These are phyloP conservation scores for Camellia sinensis DNA, from an alignment of 148 eudicot genomes.

Conservation along the genomic window DNA sequence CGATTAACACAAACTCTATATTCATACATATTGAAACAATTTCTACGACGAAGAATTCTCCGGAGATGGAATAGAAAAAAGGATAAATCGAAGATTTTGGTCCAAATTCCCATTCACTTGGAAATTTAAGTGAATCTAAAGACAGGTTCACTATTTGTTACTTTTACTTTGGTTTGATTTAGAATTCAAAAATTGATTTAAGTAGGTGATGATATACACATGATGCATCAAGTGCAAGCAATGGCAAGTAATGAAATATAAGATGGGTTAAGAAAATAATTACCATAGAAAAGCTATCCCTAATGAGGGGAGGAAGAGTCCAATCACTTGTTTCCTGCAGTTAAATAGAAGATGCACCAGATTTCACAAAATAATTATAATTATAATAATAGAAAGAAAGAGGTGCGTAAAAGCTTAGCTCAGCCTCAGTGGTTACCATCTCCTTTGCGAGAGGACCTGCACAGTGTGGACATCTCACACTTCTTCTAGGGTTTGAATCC, in stretches of 20 bases:
- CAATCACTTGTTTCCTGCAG: slow-evolving; percentile 72
- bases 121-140: too few relatives aligned
- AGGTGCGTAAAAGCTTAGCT: not conserved
- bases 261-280: not conserved
- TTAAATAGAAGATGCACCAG: not conserved
- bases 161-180: too few relatives aligned
- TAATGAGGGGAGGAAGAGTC: slow-evolving; percentile 68
- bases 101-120: too few relatives aligned
- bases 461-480: slow-evolving; percentile 61
- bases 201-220: too few relatives aligned
- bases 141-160: too few relatives aligned
- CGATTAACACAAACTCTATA: too few relatives aligned
- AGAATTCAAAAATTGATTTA: too few relatives aligned
- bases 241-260: not conserved
- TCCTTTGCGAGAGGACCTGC: slow-evolving; percentile 89
- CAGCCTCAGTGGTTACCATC: slow-evolving; percentile 35
- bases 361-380: not conserved
- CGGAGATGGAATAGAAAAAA: too few relatives aligned
- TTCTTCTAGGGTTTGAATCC: slow-evolving; percentile 26
- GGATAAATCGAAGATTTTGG: too few relatives aligned
- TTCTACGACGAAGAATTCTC: too few relatives aligned
- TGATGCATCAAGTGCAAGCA: too few relatives aligned
- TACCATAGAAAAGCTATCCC: slow-evolving; percentile 93
- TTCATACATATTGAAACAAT: too few relatives aligned
- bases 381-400: not conserved